Evolutionary conservation across 1,139 yeast species (phyloP).

Genomic region (Kazachstania sp.): DNA sequence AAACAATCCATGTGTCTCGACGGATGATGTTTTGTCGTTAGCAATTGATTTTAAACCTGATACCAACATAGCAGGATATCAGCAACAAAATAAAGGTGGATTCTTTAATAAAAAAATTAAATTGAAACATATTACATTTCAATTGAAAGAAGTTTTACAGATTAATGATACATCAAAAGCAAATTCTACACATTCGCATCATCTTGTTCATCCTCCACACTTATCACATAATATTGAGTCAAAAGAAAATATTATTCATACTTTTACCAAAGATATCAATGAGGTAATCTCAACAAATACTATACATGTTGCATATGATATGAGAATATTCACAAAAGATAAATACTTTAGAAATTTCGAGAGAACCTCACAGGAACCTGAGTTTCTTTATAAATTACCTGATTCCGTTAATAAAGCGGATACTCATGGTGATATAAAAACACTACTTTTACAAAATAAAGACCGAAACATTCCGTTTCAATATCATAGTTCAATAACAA

Average conservation of each 20-base stretch:
- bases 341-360: conserved; percentile 24
- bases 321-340: conserved; percentile 24
- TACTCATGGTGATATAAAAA: conserved; percentile 7
- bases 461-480: conserved; percentile 29
- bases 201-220: conserved; percentile 9
- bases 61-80: conserved; percentile 33
- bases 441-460: conserved; percentile 22
- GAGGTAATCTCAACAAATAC: conserved; percentile 23
- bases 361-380: conserved; percentile 27
- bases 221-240: conserved; percentile 1
- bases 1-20: conserved; percentile 34
- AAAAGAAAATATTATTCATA: conserved; percentile 26
- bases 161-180: conserved; percentile 24
- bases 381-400: conserved; percentile 24
- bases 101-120: conserved; percentile 33
- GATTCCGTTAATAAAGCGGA: not conserved
- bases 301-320: conserved; percentile 17
- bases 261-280: conserved; percentile 24
- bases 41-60: conserved; percentile 35
- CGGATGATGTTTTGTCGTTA: conserved; percentile 39
- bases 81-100: conserved; percentile 11
- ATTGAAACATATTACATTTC: conserved; percentile 41
- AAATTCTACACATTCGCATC: not conserved
- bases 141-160: conserved; percentile 42
- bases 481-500: conserved; percentile 37